Percentiles rank a stretch among this genome's conserved stretches.
phyloP scores from a whole-genome alignment of 805 yeast species.

The Sungouiozyma intestinalis region DNA sequence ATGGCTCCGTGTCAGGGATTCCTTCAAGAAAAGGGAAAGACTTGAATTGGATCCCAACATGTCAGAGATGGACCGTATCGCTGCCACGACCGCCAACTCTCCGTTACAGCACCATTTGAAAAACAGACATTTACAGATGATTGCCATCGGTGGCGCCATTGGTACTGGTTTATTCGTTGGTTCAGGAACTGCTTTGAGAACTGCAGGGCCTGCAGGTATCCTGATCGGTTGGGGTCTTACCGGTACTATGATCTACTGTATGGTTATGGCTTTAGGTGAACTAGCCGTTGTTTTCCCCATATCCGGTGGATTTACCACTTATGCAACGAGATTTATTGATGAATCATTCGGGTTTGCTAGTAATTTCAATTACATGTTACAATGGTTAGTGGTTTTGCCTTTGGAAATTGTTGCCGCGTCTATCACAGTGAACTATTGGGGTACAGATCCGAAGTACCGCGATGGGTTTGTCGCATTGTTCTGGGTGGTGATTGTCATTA shows the following conservation, averaged over 20 bases:
- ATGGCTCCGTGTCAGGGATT: conserved; percentile 1
- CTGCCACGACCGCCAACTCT: conserved; percentile 38
- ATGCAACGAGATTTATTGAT: conserved; percentile 48
- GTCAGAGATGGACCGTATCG: conserved; percentile 37
- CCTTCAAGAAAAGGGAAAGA: conserved; percentile 46
- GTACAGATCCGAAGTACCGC: conserved; percentile 34
- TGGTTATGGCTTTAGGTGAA: conserved; percentile 58
- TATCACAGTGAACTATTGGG: conserved; percentile 44
- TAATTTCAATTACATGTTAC: conserved; percentile 47
- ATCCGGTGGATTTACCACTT: conserved; percentile 56
- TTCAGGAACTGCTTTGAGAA: conserved; percentile 48
- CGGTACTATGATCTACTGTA: conserved; percentile 44
- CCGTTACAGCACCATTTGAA: conserved; percentile 49
- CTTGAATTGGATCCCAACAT: conserved; percentile 30
- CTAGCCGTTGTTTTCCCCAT: conserved; percentile 51
- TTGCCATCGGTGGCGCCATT: conserved; percentile 62
- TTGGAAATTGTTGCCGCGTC: conserved; percentile 45
- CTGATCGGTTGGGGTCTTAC: conserved; percentile 44
- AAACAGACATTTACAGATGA: conserved; percentile 48
- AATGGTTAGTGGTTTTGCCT: conserved; percentile 43
- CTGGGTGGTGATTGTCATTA: conserved; percentile 36
- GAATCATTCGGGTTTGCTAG: conserved; percentile 53
- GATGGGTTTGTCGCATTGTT: conserved; percentile 42
- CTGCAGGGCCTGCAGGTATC: conserved; percentile 61
- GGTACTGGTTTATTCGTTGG: conserved; percentile 74